Conservation (phyloP, 1,284 basidiomycete species). For the Neonothopanus nambi region DNA sequence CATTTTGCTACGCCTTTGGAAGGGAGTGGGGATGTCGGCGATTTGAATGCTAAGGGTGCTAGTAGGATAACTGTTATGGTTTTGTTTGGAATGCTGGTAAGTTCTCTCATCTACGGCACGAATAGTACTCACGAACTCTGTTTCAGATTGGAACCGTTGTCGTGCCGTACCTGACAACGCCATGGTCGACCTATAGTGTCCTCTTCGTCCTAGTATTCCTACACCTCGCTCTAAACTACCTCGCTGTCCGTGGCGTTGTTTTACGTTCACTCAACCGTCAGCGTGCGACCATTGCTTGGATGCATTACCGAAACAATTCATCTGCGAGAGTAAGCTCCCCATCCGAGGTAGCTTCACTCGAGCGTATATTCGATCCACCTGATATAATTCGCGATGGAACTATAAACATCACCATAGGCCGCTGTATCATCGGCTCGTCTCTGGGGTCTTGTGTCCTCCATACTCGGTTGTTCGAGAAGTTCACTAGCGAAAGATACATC, state of each 20-base stretch:
- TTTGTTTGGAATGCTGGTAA: slow-evolving; percentile 64
- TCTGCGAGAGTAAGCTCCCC: no score
- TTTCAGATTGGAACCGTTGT: slow-evolving; percentile 56
- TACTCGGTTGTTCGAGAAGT: slow-evolving; percentile 31
- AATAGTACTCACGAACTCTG: neutral
- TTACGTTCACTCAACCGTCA: slow-evolving; percentile 58
- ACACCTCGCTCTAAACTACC: slow-evolving; percentile 61
- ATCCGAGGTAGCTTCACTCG: slow-evolving; percentile 31
- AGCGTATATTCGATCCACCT: slow-evolving; percentile 38
- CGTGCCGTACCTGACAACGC: slow-evolving; percentile 53
- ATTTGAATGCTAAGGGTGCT: slow-evolving; percentile 69
- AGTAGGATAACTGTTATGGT: slow-evolving; percentile 71
- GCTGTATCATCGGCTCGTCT: slow-evolving; percentile 47
- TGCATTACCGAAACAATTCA: no score
- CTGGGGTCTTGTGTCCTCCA: slow-evolving; percentile 39
- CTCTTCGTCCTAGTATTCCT: slow-evolving; percentile 51
- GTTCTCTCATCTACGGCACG: slow-evolving; percentile 22
- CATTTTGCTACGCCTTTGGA: slow-evolving; percentile 57
- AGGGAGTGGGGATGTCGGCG: slow-evolving; percentile 61
- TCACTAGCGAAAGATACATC: slow-evolving; percentile 48
- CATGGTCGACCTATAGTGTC: slow-evolving; percentile 47
- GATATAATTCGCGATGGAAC: slow-evolving; percentile 35
- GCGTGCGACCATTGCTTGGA: no score
- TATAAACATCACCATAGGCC: slow-evolving; percentile 32
- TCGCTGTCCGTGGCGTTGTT: slow-evolving; percentile 56